These are phyloP conservation scores for Kazachstania psychrophila DNA, from an alignment of 805 yeast genomes.

Conservation along the genomic window DNA sequence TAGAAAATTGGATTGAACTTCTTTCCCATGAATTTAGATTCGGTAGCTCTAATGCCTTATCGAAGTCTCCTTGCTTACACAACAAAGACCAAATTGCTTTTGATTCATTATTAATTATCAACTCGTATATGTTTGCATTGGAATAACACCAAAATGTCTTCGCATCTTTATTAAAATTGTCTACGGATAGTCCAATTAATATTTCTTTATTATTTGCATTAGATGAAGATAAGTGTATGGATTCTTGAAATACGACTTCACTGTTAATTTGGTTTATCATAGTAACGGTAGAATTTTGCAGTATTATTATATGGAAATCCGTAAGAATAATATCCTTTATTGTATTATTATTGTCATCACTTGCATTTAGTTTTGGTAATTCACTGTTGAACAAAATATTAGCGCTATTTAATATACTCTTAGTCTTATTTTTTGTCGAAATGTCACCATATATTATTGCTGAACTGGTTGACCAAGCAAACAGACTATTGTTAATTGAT, in stretches of 20 bases:
- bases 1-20: conserved; percentile 42
- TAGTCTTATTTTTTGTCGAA: conserved; percentile 5
- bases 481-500: conserved; percentile 16
- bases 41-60: conserved; percentile 49
- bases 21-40: conserved; percentile 30
- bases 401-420: conserved; percentile 24
- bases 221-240: conserved; percentile 16
- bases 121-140: conserved; percentile 51
- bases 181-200: conserved; percentile 42
- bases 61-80: conserved; percentile 45
- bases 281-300: conserved; percentile 37
- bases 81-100: conserved; percentile 65
- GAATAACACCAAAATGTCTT: conserved; percentile 71
- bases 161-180: conserved; percentile 34
- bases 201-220: conserved; percentile 29
- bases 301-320: conserved; percentile 43
- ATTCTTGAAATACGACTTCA: conserved; percentile 36
- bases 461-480: conserved; percentile 41
- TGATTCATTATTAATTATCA: conserved; percentile 60
- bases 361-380: conserved; percentile 27
- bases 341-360: conserved; percentile 1
- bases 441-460: conserved; percentile 39
- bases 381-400: conserved; percentile 35
- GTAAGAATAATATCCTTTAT: conserved; percentile 39
- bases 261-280: conserved; percentile 45